Evolutionary conservation across 441 rosid genomes (phyloP), one percentile per base, ranked within the genome.

Genomic region (Flueggea neowawraea): DNA sequence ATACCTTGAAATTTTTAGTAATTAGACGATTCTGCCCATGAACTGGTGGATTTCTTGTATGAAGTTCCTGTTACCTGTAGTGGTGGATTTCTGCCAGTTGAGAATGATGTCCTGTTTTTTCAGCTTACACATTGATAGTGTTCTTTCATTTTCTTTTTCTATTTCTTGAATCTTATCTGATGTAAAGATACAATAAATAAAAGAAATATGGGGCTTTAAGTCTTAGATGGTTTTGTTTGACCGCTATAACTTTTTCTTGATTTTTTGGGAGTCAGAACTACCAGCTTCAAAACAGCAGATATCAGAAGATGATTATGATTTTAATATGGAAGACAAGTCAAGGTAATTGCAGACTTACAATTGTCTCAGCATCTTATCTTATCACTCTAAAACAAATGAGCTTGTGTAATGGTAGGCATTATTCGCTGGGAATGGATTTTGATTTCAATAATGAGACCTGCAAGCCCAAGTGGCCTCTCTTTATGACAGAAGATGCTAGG

Each of bases 401-500:
- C 22, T 15, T 43, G 15, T 52, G 33, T 49, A 55, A 52, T 64
- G 64, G 71, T 71, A 80, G 82, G 70, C 64, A 64, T 70, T 68
- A 53, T 56, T 55, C 57, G 10, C 45, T 3, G 7, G 57, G 60
- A 54, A 58, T 36, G 52, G 63, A 63, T 16, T 69, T 53, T 61
- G 68, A 60, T 61, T 72, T 68, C 51, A 60, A 67, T 66, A 78
- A 76, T 45, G 74, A 50, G 60, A 68, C 71, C 17, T 52, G 59
- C 52, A 74, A 62, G 61, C 69, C 75, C 53, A 77, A 67, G 63
- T 71, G 81, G 85, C 54, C 80, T 68, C 56, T 61, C 80, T 59
- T 52, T 61, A 58, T 58, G 55, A 61, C 49, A 52, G 88, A 79
- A 63, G 86, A 80, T 60, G 68, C 78, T 52, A 79, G 72, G 69